Evolutionary conservation across 106 monocot genomes (phyloP).

Genomic region (Alisma plantagoaquatica): DNA sequence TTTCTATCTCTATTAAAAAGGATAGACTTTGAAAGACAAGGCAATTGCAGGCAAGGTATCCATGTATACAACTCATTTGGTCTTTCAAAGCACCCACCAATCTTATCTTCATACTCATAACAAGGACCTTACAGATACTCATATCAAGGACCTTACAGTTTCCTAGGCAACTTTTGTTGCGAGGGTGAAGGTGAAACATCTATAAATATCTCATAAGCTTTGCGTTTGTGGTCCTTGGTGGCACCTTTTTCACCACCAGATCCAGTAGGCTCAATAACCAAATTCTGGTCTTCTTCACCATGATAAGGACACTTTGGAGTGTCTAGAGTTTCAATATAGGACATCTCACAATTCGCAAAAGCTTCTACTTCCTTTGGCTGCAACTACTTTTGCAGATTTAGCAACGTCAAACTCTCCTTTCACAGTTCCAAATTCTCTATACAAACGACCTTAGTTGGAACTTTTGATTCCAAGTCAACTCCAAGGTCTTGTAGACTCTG

Average conservation of each 20-base stretch:
- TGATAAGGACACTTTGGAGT: conserved; percentile 52
- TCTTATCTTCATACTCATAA: too few species aligned
- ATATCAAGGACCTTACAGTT: too few species aligned
- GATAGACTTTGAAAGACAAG: too few species aligned
- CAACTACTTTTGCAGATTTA: conserved; percentile 96
- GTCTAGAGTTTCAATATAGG: too few species aligned
- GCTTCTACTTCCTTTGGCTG: too few species aligned
- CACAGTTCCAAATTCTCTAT: conserved; percentile 91
- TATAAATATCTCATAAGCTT: conserved; percentile 65
- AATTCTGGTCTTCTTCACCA: conserved; percentile 63
- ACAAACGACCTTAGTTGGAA: conserved; percentile 94
- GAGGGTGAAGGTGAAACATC: conserved; percentile 88
- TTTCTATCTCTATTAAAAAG: too few species aligned
- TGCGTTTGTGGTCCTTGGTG: conserved; percentile 84
- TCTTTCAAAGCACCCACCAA: too few species aligned
- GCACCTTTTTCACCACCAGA: conserved; percentile 76
- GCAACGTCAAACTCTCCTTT: conserved; percentile 81
- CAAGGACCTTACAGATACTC: too few species aligned
- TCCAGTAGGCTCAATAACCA: conserved; percentile 55
- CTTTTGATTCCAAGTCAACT: conserved; percentile 89
- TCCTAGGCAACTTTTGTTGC: conserved; percentile 81
- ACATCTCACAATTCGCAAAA: too few species aligned
- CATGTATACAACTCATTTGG: too few species aligned
- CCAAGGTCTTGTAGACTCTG: conserved; percentile 90
- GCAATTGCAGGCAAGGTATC: too few species aligned